Base-by-base conservation (phyloP, 768 basidiomycete genomes). In the Lyophyllum semitale region DNA sequence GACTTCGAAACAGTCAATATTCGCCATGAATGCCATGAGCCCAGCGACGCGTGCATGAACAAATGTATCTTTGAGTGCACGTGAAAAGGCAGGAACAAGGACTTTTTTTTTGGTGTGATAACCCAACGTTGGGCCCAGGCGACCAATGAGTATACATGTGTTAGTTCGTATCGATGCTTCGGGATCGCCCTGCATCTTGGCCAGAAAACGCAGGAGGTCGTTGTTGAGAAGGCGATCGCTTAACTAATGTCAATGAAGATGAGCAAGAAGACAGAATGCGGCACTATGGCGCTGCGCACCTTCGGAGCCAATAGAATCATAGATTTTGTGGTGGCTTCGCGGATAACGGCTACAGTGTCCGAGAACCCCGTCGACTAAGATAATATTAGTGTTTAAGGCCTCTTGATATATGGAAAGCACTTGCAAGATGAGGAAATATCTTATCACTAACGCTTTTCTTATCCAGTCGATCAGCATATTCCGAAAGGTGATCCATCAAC, bases 151-250 rank as follows among this genome's bases (percentile, higher is more conserved):
- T 61, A 99, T 98, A 65, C 94, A 96, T 0, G 97, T 97, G 64
- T 98, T 98, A 15, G 97, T 98, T 43, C 97, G 84, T 62, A 98
- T 98, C 5, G 95, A 95, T 3, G 95, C 84, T 71, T 99, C 97
- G 1, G 88, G 78, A 66, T 98, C 97, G 30, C 81, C 85, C 73
- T 99, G 97, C 73, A 92, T 88, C 65, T 92, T 93, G 2, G 96
- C 96, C 22, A 99, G 82, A 58, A 91, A 82, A 2, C 96, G 88
- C 11, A 99, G 83, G 18, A 99, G 84, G 57, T 99, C 97, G 63
- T 98, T 99, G 72, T 99, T 99, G 33, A 98, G 79, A 35, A 98
- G 84, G 2, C 96, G 88, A 60, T 97, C 95, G 47, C 77, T 89
- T 48, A 99, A 79, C 94, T 97, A 58, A n/a, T 35, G 59, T 38